phyloP scores from a whole-genome alignment of 371 early-diverging fungal genomes.

The Basidiobolus meristosporus region DNA sequence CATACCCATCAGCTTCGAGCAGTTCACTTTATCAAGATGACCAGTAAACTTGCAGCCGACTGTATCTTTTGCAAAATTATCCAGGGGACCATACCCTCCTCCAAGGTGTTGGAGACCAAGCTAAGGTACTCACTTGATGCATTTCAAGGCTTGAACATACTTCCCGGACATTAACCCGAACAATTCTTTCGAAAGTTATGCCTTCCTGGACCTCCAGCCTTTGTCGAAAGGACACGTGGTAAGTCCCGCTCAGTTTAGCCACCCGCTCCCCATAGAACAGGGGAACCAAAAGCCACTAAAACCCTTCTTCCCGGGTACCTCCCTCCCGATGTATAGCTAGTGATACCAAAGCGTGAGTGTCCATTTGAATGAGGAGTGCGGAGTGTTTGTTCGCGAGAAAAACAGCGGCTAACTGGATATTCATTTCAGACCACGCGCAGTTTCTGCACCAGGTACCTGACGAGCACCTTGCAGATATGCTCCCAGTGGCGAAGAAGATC shows the following conservation, averaged over 20 bases:
- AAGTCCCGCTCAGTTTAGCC: constrained; percentile 6
- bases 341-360: constrained; percentile 62
- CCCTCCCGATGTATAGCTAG: no score
- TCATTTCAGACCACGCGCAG: constrained; percentile 51
- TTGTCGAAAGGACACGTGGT: constrained; percentile 62
- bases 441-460: constrained; percentile 78
- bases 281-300: no score
- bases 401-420: constrained; percentile 5
- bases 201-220: constrained; percentile 63
- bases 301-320: no score
- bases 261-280: constrained; percentile 5
- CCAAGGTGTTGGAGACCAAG: constrained; percentile 65
- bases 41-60: constrained; percentile 4
- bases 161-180: neutral
- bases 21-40: no score
- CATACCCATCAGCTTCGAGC: no score
- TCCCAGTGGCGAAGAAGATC: constrained; percentile 76
- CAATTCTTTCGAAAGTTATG: constrained; percentile 16
- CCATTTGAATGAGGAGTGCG: no score
- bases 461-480: constrained; percentile 54
- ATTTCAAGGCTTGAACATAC: neutral
- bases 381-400: neutral
- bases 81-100: constrained; percentile 67
- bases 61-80: constrained; percentile 89
- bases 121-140: constrained; percentile 16